Evolutionary conservation across 2,329 filamentous ascomycete species (phyloP), one percentile per base, ranked within the genome.

Genomic region (Thielaviopsis musarum): DNA sequence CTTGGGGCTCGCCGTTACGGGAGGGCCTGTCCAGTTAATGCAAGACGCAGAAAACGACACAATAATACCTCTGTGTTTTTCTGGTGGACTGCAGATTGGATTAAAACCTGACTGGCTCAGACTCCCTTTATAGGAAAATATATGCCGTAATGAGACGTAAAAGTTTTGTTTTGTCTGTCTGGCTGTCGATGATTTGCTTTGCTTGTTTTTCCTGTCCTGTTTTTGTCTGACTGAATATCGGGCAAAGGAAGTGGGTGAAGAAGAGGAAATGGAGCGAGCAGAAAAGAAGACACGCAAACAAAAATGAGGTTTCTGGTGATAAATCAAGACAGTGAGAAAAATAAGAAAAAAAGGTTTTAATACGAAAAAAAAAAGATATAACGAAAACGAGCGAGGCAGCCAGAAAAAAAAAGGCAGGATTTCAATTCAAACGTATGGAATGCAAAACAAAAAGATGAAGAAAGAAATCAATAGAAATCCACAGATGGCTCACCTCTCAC

Each of bases 401-500:
- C 19, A 26, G 30, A 52, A 34, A 38, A 34, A 52, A 5, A 54
- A 52, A 52, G 17, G 15, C 24, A 34, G 56, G 19, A 54, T 19
- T 49, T 49, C n/a, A 19, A 21, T 10, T 49, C n/a, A 19, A 21
- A 9, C n/a, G 30, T 21, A 54, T 54, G 56, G 19, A 19, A n/a
- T 30, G 26, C 49, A 38, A 38, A 30, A 58, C 28, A 41, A 58
- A 22, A 26, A 22, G 26, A 30, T 26, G 24, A 53, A 21, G 30
- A 38, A 38, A 24, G 34, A 58, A 58, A 54, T 24, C 19, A 45
- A 22, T 38, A 59, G 53, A 56, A 59, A 52, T 56, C 21, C 45
- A 59, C 49, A 52, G 58, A 59, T 45, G 54, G 58, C 53, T 59
- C 58, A 59, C 58, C 58, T 56, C 53, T 56, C 57, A 41, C 52